Evolutionary conservation across 768 basidiomycete species (phyloP).

Genomic region (Nidularia pulvinata): DNA sequence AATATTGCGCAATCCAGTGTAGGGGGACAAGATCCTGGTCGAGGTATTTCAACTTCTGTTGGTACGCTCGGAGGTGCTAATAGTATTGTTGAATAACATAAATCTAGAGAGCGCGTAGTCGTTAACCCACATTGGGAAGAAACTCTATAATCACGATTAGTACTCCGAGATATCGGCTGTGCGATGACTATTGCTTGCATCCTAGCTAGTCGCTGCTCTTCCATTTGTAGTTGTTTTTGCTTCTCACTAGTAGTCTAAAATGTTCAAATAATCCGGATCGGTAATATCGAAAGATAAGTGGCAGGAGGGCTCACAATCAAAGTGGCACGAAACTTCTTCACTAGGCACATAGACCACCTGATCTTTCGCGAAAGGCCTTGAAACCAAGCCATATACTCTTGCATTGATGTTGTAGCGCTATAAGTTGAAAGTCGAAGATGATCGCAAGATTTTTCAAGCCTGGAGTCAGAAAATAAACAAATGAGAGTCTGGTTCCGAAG

Average conservation of each 20-base stretch:
- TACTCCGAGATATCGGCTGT: no score
- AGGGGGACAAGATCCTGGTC: no score
- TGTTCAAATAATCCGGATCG: background rate
- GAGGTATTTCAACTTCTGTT: no score
- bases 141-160: no score
- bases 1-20: no score
- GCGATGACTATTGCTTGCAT: no score
- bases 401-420: background rate
- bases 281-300: no score
- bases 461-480: background rate
- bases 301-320: background rate
- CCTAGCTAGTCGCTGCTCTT: no score
- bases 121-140: no score
- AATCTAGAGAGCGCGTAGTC: no score
- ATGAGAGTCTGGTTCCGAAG: background rate
- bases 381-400: background rate
- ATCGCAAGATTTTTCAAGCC: background rate
- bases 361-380: background rate
- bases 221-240: background rate
- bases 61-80: no score
- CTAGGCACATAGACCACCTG: background rate
- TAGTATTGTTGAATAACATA: no score
- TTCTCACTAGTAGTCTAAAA: background rate
- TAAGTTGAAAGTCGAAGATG: background rate
- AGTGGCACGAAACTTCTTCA: background rate